Conservation (phyloP, 176 grass and related monocot genomes). For the Cenchrus fungigraminus region DNA sequence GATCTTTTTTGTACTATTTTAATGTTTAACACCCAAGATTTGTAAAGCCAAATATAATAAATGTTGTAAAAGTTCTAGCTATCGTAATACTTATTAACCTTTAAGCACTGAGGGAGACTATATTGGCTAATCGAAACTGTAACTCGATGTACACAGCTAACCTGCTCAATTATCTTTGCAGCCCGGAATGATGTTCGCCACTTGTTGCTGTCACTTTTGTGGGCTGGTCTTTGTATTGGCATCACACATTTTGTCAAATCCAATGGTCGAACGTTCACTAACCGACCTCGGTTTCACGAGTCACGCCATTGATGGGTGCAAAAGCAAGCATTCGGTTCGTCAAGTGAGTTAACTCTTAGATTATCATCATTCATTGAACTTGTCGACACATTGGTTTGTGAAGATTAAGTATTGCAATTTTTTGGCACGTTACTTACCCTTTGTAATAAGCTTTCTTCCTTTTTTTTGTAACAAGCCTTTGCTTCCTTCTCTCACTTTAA, state of each 20-base stretch:
- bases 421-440: neutral
- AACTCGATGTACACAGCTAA: conserved; percentile 19
- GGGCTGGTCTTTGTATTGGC: conserved; percentile 79
- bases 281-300: conserved; percentile 63
- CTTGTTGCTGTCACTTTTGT: conserved; percentile 78
- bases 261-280: conserved; percentile 85
- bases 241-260: conserved; percentile 72
- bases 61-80: neutral
- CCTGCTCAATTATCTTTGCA: conserved; percentile 46
- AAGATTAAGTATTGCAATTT: conserved; percentile 18
- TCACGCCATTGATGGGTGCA: conserved; percentile 55
- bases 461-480: conserved; percentile 36
- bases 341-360: neutral
- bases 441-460: conserved; percentile 12
- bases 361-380: conserved; percentile 28
- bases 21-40: neutral
- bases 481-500: neutral
- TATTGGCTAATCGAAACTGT: neutral
- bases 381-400: neutral
- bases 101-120: neutral
- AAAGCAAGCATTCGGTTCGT: neutral
- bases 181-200: conserved; percentile 69
- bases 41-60: neutral
- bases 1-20: neutral
- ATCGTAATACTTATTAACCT: neutral